These are phyloP conservation scores for Deuterostichococcus epilithicus DNA, from an alignment of 139 green algal genomes.

Conservation along the genomic window DNA sequence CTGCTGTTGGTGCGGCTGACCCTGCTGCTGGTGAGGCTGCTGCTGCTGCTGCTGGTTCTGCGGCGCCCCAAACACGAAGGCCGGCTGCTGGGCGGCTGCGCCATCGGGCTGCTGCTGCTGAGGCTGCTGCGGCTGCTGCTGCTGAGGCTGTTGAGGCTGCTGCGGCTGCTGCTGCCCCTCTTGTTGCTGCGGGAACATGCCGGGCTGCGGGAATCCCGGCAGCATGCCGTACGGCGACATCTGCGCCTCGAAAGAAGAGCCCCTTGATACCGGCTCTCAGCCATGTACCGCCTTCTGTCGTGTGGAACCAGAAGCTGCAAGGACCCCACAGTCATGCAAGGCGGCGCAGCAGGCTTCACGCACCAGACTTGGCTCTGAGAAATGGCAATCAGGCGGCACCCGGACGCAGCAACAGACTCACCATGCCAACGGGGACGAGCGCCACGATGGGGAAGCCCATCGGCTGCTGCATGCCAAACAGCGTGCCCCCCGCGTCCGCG, in stretches of 20 bases:
- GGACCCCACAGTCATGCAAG: too few species aligned
- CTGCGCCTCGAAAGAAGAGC: not conserved
- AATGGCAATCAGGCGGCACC: too few species aligned
- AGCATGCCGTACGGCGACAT: not conserved
- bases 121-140: slow-evolving; percentile 9
- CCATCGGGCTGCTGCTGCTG: too few species aligned
- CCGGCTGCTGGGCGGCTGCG: too few species aligned
- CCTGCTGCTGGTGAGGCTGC: slow-evolving; percentile 12
- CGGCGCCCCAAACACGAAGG: too few species aligned
- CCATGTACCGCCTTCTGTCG: too few species aligned
- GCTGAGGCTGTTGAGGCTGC: slow-evolving; percentile 10
- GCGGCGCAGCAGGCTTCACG: too few species aligned
- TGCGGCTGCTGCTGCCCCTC: slow-evolving; percentile 18
- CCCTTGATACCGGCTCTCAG: too few species aligned
- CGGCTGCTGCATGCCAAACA: not conserved
- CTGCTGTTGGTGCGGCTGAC: slow-evolving; percentile 10
- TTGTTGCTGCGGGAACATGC: slow-evolving; percentile 10
- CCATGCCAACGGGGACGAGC: not conserved
- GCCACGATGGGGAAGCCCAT: not conserved
- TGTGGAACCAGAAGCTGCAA: too few species aligned
- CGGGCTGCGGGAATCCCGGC: not conserved
- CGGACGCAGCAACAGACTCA: too few species aligned
- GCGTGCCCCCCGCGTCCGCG: not conserved
- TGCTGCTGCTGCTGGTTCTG: slow-evolving; percentile 23
- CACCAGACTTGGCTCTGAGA: too few species aligned